Base-by-base conservation (phyloP, 1,139 yeast species). In the Candida sojae region DNA sequence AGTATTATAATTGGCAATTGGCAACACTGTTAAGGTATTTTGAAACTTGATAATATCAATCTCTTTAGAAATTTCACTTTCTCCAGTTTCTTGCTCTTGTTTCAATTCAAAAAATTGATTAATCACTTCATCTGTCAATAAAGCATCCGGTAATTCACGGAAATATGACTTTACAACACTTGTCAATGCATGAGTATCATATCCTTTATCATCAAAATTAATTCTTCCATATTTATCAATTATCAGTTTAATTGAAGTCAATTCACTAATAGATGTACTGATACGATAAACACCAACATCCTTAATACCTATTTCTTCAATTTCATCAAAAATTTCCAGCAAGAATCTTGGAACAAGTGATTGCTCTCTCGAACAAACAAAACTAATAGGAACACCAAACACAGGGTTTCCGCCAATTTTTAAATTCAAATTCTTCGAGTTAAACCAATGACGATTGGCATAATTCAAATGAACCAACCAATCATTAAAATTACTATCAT, bases 271-370 rank as follows among this genome's bases (percentile, higher is more conserved):
- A 0, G 97, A 89, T 0, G 97, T 95, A 51, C 96, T 89, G 53
- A 92, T 88, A 64, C 99, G 83, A 65, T 93, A 93, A 21, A 93
- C 74, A 23, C 99, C 99, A 51, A 90, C 89, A 62, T 92, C 98
- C 53, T 88, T 89, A 34, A 93, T 66, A 0, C 98, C 97, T 48
- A 92, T 82, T 29, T 74, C 68, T 62, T 93, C 98, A 53, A 93
- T 85, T 57, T 86, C 96, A 42, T 75, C 75, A 56, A 91, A 76
- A 30, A 93, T 70, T 46, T 77, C 74, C 32, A 78, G 80, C 49
- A 91, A 83, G 37, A 92, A 82, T 12, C 64, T 68, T 1, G 99
- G 99, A 30, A 84, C 72, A 2, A 68, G 51, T 0, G 82, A 67
- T 11, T 79, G 72, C 56, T 90, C 96, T 46, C 97, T 75, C 48